Evolutionary conservation across 495 filamentous ascomycete genomes (phyloP).

Genomic region (Xylaria bambusicola): DNA sequence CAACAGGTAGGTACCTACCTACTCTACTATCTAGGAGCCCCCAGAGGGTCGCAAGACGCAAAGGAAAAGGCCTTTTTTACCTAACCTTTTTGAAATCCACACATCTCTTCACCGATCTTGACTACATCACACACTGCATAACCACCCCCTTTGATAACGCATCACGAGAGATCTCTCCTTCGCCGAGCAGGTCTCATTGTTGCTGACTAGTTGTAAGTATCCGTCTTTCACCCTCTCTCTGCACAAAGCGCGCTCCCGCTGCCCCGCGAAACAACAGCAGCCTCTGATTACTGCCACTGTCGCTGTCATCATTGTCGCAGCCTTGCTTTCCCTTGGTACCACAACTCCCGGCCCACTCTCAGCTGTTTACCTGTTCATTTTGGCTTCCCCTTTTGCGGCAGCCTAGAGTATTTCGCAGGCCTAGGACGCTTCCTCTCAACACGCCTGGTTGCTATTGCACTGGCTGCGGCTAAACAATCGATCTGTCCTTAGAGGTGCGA

Average conservation of each 20-base stretch:
- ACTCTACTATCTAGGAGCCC: too few relatives aligned
- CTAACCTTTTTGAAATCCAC: constrained; percentile 36
- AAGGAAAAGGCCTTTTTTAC: constrained; percentile 43
- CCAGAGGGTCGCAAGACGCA: constrained; percentile 23
- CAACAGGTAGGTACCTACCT: too few relatives aligned
- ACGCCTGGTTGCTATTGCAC: constrained; percentile 5
- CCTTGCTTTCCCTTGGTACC: constrained; percentile 18
- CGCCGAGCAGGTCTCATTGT: constrained; percentile 41
- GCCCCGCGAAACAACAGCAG: constrained; percentile 28
- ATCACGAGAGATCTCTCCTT: constrained; percentile 40
- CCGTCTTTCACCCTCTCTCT: not conserved
- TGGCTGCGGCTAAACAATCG: constrained; percentile 22
- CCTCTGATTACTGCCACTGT: constrained; percentile 19
- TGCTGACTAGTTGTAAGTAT: constrained; percentile 36
- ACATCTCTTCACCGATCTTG: constrained; percentile 37
- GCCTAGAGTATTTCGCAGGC: constrained; percentile 25
- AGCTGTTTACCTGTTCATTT: constrained; percentile 26
- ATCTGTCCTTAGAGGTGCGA: constrained; percentile 31
- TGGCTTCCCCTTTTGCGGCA: constrained; percentile 31
- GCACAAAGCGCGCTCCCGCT: constrained; percentile 13
- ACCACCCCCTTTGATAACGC: constrained; percentile 36
- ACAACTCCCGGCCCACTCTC: constrained; percentile 7
- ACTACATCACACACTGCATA: constrained; percentile 29
- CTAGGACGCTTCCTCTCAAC: constrained; percentile 8
- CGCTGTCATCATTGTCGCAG: constrained; percentile 14